A percentile compares a stretch with the other conserved stretches of the same genome.
These are phyloP conservation scores for Gracilaria vermiculophylla DNA, from an alignment of 23 red algal genomes.

Conservation along the genomic window DNA sequence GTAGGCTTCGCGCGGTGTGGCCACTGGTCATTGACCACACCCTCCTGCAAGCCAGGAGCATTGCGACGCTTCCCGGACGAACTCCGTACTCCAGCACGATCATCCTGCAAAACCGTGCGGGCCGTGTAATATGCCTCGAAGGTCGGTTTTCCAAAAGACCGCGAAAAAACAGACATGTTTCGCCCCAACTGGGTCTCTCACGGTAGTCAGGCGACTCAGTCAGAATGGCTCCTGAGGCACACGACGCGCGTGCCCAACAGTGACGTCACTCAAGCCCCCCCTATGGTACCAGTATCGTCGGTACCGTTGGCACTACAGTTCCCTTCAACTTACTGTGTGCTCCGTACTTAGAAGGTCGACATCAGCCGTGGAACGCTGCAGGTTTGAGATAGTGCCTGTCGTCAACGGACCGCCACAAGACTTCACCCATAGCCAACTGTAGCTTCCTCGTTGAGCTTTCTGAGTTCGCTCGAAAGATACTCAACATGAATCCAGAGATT, in stretches of 20 bases:
- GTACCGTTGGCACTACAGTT: too few species aligned
- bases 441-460: neutral
- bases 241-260: neutral
- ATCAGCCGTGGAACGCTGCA: too few species aligned
- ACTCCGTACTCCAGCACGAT: neutral
- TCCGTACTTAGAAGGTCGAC: neutral
- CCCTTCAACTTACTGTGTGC: neutral
- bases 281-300: too few species aligned
- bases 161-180: neutral
- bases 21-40: too few species aligned
- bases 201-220: too few species aligned
- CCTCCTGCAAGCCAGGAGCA: too few species aligned
- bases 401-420: neutral
- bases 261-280: neutral
- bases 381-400: too few species aligned
- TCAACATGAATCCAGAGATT: slow-evolving; percentile 15
- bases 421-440: neutral
- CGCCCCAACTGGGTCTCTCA: neutral
- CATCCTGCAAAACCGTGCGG: neutral
- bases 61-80: too few species aligned
- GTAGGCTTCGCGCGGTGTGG: too few species aligned
- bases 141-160: neutral
- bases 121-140: neutral
- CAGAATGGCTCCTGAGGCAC: neutral
- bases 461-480: slow-evolving; percentile 1